Conservation (phyloP, 1,284 basidiomycete species). For the Moesziomyces antarcticus region DNA sequence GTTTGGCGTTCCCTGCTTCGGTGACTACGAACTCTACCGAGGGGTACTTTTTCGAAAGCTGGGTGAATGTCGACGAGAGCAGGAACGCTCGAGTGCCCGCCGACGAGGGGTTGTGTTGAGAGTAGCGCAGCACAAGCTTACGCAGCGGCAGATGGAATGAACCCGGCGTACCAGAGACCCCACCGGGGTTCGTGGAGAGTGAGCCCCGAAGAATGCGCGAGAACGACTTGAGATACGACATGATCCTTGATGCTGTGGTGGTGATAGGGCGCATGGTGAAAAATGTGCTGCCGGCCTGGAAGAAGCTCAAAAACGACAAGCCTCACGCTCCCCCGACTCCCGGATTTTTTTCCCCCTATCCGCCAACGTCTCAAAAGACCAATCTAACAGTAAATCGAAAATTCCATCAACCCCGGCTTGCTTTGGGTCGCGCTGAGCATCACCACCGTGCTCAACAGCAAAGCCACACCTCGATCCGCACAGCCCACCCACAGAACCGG, state of each 20-base stretch:
- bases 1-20: conserved; percentile 10
- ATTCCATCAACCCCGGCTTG: no score
- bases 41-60: conserved; percentile 13
- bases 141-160: conserved; percentile 32
- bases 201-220: conserved; percentile 34
- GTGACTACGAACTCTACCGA: conserved; percentile 35
- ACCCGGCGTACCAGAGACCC: conserved; percentile 2
- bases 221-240: conserved; percentile 42
- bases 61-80: conserved; percentile 6
- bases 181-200: conserved; percentile 9
- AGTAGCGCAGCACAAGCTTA: conserved; percentile 45
- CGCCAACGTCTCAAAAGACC: no score
- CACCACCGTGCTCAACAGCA: no score
- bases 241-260: not conserved
- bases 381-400: no score
- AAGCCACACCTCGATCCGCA: no score
- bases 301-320: no score
- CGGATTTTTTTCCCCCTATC: no score
- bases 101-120: conserved; percentile 19
- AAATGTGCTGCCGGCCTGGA: not conserved
- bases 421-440: no score
- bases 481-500: no score
- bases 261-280: not conserved
- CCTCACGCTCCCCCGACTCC: not conserved
- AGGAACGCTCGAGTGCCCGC: conserved; percentile 15